Conservation (phyloP, 352 stramenopile species). For the Globisporangium nagaii region DNA sequence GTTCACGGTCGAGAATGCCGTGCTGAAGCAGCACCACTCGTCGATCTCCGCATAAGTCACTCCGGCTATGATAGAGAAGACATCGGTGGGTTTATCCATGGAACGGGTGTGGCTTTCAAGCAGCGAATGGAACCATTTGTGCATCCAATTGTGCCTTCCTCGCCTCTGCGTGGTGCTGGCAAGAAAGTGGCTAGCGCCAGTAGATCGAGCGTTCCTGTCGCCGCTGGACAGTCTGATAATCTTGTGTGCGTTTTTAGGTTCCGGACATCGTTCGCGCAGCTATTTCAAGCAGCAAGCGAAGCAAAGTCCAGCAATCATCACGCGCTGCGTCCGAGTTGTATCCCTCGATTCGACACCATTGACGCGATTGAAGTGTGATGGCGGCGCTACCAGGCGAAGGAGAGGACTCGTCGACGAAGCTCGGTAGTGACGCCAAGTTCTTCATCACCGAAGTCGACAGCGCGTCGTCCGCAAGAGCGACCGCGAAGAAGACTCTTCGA, state of each 20-base stretch:
- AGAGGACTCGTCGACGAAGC: neutral
- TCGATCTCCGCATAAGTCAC: constrained; percentile 15
- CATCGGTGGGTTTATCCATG: too few species aligned
- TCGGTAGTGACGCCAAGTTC: constrained; percentile 9
- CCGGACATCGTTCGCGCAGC: neutral
- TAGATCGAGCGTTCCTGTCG: too few species aligned
- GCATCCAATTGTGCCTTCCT: too few species aligned
- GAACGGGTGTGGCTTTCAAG: too few species aligned
- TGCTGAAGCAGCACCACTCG: constrained; percentile 31
- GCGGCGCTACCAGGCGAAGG: neutral
- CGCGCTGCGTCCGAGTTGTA: neutral
- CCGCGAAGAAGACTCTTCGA: neutral
- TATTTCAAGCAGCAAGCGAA: neutral
- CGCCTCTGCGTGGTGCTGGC: too few species aligned
- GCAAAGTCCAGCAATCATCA: neutral
- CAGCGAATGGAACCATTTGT: too few species aligned
- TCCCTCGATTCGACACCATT: neutral
- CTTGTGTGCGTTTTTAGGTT: neutral
- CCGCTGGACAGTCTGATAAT: neutral
- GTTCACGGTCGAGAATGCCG: constrained; percentile 45
- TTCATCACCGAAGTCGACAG: constrained; percentile 31
- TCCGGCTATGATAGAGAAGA: constrained; percentile 9
- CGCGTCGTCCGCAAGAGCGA: neutral
- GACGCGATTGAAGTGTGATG: neutral
- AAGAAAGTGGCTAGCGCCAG: too few species aligned